Base-by-base conservation (phyloP, 805 yeast species). In the Henningerozyma blattae region DNA sequence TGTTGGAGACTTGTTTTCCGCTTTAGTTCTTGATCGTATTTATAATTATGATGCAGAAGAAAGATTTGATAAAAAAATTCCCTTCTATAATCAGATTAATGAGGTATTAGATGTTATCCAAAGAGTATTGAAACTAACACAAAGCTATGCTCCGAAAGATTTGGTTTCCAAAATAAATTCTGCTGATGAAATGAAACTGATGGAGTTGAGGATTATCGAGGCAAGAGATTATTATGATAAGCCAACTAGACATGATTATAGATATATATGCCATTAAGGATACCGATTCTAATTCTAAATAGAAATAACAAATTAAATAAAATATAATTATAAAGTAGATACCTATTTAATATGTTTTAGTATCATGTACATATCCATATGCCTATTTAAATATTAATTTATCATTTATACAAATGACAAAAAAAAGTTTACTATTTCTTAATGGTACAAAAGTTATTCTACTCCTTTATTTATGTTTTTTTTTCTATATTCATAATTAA, bases 1-100 rank as follows among this genome's bases (percentile, higher is more conserved):
- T 2, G 94, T 91, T 0, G 97, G 97, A 5, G 97, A 87, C 48
- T 57, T 87, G 28, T 87, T 89, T 46, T 77, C 94, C 0, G 89
- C 94, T 0, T 54, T 87, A 27, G 54, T 86, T 22, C 45, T 83
- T 5, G 93, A 80, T 53, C 68, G 82, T 43, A 59, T 77, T 19
- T 61, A 56, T 44, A 52, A 52, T 27, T 42, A 44, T n/a, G 30
- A 27, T 20, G 15, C n/a, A n/a, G n/a, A n/a, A n/a, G n/a, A n/a
- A n/a, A 24, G n/a, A 24, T 24, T 24, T 24, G n/a, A 24, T 8
- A 24, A 24, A 24, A 20, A 20, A 12, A 20, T 20, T 8, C 27
- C 39, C 19, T 41, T 49, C 30, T 47, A 35, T 5, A 42, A 42
- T 22, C 47, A 56, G 22, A 42, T 55, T 17, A 50, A 52, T 31